Evolutionary conservation across 116 monocot genomes (phyloP), one percentile per base, ranked within the genome.

Genomic region (Posidonia oceanica): DNA sequence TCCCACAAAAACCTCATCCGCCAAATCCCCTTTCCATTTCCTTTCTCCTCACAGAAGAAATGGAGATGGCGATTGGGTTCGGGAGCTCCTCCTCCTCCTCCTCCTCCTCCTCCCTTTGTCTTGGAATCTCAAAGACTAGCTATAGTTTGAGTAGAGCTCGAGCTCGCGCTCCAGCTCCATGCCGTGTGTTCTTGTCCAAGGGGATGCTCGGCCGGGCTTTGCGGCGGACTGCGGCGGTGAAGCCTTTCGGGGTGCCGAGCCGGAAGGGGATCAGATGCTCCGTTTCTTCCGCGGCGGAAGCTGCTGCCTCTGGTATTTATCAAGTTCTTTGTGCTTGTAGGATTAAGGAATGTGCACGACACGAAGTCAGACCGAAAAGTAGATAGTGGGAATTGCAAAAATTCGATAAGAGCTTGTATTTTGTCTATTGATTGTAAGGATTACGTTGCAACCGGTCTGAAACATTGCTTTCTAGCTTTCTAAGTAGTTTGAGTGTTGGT

Each of bases 21-120:
- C 76, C 68, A 63, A 68, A 80, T 69, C 66, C 77, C 0, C 65
- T 61, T 14, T 68, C 21, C 68, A 20, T 69, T 37, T 72, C 44
- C n/a, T 59, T 14, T 36, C 52, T 10, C 2, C 66, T 64, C 76
- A 36, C 4, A 20, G 15, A 6, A 17, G 51, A 8, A 59, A 80
- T 82, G 86, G 86, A 77, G 61, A 80, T 74, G 86, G 75, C 82
- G 15, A 69, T 68, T 29, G 79, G 74, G 29, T 29, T 29, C 29
- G 29, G 29, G 29, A 29, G 29, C 18, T 69, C 40, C n/a, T 57
- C 63, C 58, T 73, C 29, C 20, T 36, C 23, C 64, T 58, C 74
- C 14, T 1, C 52, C 14, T 59, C 7, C 48, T 48, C 11, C 48
- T 48, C 5, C 6, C 48, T 7, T 48, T 12, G 48, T 2, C 8